These are phyloP conservation scores for Neurospora sp. DNA, from an alignment of 495 filamentous ascomycete genomes.

Conservation along the genomic window DNA sequence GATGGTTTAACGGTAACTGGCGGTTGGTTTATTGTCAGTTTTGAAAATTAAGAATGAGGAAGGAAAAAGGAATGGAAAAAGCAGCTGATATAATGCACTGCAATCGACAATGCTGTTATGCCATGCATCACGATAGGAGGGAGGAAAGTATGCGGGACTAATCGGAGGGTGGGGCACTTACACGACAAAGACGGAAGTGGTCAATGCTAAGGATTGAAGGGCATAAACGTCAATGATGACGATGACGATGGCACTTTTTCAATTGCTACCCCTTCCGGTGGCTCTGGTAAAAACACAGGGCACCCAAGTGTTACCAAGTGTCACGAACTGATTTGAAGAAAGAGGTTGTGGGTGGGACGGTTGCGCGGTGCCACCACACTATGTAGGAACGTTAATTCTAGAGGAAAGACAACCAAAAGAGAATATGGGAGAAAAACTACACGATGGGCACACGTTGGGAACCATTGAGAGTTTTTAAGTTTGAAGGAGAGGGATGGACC, in stretches of 20 bases:
- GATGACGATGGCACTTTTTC: not conserved
- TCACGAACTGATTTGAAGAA: not conserved
- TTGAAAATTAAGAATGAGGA: not conserved
- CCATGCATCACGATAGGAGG: not conserved
- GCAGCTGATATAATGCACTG: not conserved
- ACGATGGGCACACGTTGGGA: not conserved
- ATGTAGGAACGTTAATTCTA: not conserved
- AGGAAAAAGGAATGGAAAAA: not conserved
- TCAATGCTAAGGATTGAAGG: not conserved
- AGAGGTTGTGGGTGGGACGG: not conserved
- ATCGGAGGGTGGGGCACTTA: not conserved
- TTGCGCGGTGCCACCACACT: not conserved
- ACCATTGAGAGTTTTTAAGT: not conserved
- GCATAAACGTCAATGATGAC: not conserved
- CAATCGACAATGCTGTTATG: not conserved
- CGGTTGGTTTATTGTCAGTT: not conserved
- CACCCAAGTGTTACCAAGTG: not conserved
- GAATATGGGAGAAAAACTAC: not conserved
- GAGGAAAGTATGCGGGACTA: not conserved
- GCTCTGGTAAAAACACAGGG: not conserved
- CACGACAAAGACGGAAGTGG: not conserved
- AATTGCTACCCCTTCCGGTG: not conserved
- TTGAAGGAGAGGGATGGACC: not conserved
- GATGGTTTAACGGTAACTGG: not conserved
- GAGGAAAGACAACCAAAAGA: not conserved